Base-by-base conservation (phyloP, 2,329 filamentous ascomycete species). In the Aspergillus uvarum region DNA sequence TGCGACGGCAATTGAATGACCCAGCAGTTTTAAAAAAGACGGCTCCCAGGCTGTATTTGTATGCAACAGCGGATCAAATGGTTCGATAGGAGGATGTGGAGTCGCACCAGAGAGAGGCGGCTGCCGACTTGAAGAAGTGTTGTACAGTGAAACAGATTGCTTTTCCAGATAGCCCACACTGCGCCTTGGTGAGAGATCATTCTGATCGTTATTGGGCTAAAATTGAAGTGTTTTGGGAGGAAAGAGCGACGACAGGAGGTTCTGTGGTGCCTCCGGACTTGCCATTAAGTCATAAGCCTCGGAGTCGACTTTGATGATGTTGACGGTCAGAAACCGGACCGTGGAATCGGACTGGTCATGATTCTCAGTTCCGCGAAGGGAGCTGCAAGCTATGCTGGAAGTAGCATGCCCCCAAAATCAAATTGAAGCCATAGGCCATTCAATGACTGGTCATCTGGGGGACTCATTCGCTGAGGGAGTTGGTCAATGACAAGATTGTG, bases 71-170 rank as follows among this genome's bases (percentile, higher is more conserved):
- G 16, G 66, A 70, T 50, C 19, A 47, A 8, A 64, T 67, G 59
- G 58, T 70, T 19, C 49, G 54, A 14, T 69, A 64, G 65, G 47
- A 59, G 31, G 64, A 66, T 53, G 65, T 69, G 11, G 61, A 66
- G 50, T 51, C 50, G 7, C 66, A 68, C 58, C 42, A 62, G 29
- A 47, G 56, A n/a, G 63, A 65, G 16, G 64, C 65, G 11, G 56
- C 35, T 14, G 26, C 14, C 14, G 32, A 14, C 11, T 35, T 35
- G 32, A 1, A 38, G n/a, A 44, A 48, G 22, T 66, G 67, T 1
- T 65, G 58, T 47, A 2, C 16, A 2, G 62, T 58, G 12, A 47
- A 61, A 6, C 58, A 65, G 7, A 61, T 65, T 7, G n/a, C 38
- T 2, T 69, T 69, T 59, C 56, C 61, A 26, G 44, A 55, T 32